Conservation (phyloP, 2,329 filamentous ascomycete species). For the Aspergillus sp. region DNA sequence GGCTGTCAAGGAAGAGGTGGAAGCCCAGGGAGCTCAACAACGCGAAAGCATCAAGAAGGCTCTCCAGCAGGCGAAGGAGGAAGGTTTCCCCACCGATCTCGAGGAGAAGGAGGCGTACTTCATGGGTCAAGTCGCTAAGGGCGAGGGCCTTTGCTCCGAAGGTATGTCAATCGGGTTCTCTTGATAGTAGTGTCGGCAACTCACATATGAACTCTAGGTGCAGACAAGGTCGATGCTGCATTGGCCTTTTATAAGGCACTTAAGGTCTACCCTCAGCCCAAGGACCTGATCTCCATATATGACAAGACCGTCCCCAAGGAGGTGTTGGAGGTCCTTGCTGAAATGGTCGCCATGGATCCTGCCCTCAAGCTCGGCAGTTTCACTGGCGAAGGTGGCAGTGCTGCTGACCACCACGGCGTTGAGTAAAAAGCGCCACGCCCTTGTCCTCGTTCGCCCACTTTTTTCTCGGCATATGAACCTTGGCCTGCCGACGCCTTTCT, state of each 20-base stretch:
- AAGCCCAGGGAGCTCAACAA: constrained; percentile 46
- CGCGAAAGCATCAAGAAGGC: constrained; percentile 69
- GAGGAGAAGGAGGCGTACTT: constrained; percentile 97
- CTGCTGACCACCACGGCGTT: constrained; percentile 38
- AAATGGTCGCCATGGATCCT: constrained; percentile 95
- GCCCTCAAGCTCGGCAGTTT: constrained; percentile 62
- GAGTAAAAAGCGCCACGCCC: constrained; percentile 31
- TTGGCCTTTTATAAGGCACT: constrained; percentile 97
- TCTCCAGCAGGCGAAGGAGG: constrained; percentile 79
- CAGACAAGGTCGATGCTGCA: constrained; percentile 70
- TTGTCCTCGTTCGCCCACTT: constrained; percentile 19
- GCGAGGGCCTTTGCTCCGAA: constrained; percentile 79
- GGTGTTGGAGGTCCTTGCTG: constrained; percentile 90
- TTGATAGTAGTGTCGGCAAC: constrained; percentile 8
- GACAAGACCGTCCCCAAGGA: constrained; percentile 98
- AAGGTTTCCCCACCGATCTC: constrained; percentile 85
- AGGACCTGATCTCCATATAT: constrained; percentile 93
- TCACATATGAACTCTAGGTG: constrained; percentile 28
- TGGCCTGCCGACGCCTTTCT: constrained; percentile 13
- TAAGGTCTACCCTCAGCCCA: constrained; percentile 94
- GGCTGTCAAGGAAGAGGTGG: constrained; percentile 49
- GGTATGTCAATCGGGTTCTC: constrained; percentile 56
- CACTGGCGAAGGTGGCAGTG: constrained; percentile 32
- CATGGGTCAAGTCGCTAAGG: constrained; percentile 88
- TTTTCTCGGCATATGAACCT: constrained; percentile 14